phyloP scores from a whole-genome alignment of 352 stramenopile genomes.

The Phytophthora ramorum region DNA sequence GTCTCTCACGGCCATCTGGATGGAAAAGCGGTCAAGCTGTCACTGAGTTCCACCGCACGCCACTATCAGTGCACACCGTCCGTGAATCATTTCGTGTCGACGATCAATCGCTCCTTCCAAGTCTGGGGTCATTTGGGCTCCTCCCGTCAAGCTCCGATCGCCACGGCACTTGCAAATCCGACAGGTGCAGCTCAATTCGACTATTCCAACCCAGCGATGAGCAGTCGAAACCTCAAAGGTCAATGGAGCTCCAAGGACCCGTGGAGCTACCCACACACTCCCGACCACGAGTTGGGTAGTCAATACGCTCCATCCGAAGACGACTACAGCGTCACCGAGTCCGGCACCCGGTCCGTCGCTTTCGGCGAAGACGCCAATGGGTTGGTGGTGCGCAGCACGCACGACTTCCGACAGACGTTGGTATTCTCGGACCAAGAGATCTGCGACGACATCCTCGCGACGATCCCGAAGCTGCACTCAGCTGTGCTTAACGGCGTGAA shows the following conservation, averaged over 20 bases:
- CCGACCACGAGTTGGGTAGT: constrained; percentile 21
- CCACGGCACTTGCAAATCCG: constrained; percentile 36
- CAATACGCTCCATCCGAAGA: constrained; percentile 23
- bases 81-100: constrained; percentile 27
- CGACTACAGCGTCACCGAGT: constrained; percentile 24
- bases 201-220: constrained; percentile 22
- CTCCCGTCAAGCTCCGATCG: too few species aligned
- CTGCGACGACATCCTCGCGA: constrained; percentile 63
- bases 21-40: constrained; percentile 15
- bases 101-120: constrained; percentile 10
- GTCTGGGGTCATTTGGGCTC: constrained; percentile 27
- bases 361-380: constrained; percentile 33
- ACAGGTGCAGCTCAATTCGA: constrained; percentile 1
- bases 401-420: constrained; percentile 37
- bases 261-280: constrained; percentile 13
- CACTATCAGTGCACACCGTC: constrained; percentile 25
- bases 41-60: constrained; percentile 19
- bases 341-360: constrained; percentile 24
- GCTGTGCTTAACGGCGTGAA: constrained; percentile 45
- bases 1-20: constrained; percentile 13
- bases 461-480: constrained; percentile 61
- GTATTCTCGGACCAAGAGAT: constrained; percentile 65
- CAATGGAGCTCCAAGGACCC: constrained; percentile 10
- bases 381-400: constrained; percentile 31
- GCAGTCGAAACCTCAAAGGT: constrained; percentile 16